Evolutionary conservation across 768 basidiomycete genomes (phyloP), one percentile per base, ranked within the genome.

Genomic region (Leccinum truebloodii): DNA sequence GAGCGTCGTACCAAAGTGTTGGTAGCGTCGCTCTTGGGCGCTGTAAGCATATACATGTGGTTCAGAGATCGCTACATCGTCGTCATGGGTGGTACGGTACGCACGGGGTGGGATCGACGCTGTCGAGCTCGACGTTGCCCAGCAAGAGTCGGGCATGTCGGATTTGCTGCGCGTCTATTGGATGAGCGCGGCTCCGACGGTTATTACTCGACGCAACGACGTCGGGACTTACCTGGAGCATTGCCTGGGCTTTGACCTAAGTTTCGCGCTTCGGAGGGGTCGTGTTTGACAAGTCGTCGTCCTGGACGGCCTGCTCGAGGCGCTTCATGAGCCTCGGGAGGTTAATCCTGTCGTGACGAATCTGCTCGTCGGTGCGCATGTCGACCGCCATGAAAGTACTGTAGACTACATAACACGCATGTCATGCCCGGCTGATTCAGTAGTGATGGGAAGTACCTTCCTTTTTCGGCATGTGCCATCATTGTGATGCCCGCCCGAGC

Each of bases 321-420:
- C 85, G 72, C 49, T 80, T 78, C 5, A 91, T 72, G 7, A 92
- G 79, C 53, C 87, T 80, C 10, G 75, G 73, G 9, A 92, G 77
- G 72, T 92, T 92, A 13, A 92, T 83, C 64, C 83, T 81, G 75
- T 92, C 87, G 59, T 89, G 89, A 39, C 66, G 59, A 18, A 60
- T 59, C 59, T 74, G 71, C 49, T 74, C 74, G 59, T 65, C 59
- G 37, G 71, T 73, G 16, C 67, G 72, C 73, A 74, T 74, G 59
- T n/a, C 20, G 20, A 46, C 20, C 18, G 34, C 13, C 34, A 34
- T 34, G 34, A 6, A 34, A 4, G 32, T 6, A 28, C 28, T 28
- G 28, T 28, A 28, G 28, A 28, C 28, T 28, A 28, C 26, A 26
- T 26, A 26, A 32, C 32, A 1, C 32, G 32, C 32, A 34, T 34